A percentile compares a stretch with the other conserved stretches of the same genome.
phyloP scores from a whole-genome alignment of 169 alveolate genomes.

The Cyclospora cayetanensis region DNA sequence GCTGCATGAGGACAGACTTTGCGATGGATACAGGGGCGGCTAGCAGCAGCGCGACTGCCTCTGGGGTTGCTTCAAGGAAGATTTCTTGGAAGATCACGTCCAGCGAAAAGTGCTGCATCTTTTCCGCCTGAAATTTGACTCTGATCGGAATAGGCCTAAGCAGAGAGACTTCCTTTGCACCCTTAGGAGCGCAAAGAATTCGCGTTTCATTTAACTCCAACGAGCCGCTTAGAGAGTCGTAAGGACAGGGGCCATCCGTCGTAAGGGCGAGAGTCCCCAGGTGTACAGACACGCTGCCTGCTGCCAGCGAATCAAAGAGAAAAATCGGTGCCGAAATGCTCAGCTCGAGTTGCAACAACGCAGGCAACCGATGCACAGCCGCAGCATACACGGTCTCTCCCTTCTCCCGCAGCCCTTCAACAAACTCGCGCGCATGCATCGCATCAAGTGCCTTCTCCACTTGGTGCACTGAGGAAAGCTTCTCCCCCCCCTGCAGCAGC shows the following conservation, averaged over 20 bases:
- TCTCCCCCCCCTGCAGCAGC: conserved; percentile 69
- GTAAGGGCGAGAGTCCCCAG: conserved; percentile 82
- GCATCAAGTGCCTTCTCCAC: conserved; percentile 42
- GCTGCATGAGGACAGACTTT: conserved; percentile 71
- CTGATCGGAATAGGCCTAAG: conserved; percentile 70
- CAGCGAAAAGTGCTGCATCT: neutral
- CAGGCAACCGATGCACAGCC: conserved; percentile 68
- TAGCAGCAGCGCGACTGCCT: conserved; percentile 82
- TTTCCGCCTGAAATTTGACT: neutral
- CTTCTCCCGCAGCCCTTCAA: conserved; percentile 48
- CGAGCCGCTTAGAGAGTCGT: conserved; percentile 77
- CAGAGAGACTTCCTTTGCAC: conserved; percentile 63
- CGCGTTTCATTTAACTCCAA: conserved; percentile 87
- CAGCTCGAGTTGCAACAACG: conserved; percentile 72
- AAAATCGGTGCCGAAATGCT: conserved; percentile 80
- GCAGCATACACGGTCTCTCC: conserved; percentile 67
- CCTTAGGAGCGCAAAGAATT: conserved; percentile 73
- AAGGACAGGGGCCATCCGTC: conserved; percentile 83
- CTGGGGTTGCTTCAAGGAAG: conserved; percentile 83
- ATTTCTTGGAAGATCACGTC: conserved; percentile 76
- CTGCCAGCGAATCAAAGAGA: conserved; percentile 76
- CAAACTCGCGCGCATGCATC: conserved; percentile 64
- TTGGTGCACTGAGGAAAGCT: conserved; percentile 53
- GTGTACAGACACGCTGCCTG: conserved; percentile 79
- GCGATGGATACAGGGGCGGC: conserved; percentile 83